Evolutionary conservation across 129 eudicot genomes (phyloP), one percentile per base, ranked within the genome.

Genomic region (Lactuca sativa): DNA sequence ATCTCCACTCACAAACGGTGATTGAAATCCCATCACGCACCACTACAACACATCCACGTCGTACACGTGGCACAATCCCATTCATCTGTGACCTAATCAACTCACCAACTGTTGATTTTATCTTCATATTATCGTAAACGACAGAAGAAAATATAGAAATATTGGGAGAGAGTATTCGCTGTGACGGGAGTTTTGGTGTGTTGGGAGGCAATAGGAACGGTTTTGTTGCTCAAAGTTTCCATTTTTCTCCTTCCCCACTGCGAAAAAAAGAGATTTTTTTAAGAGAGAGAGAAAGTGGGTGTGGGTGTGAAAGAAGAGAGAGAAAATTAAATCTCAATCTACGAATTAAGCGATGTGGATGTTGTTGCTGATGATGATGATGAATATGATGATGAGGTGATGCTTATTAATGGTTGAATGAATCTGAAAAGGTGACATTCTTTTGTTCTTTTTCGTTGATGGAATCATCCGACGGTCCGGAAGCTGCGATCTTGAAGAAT

Each of bases 401-500:
- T 64, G 72, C 60, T 74, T 56, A 56, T 74, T 56, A 74, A 25
- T 43, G 65, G 67, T 17, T 34, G 55, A 65, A 54, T 66, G 59
- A 65, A 69, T 69, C 74, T 69, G 54, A 37, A 74, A 74, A 74
- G 66, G 72, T 66, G 71, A 66, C 74, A 75, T 75, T 75, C 62
- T 34, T 75, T 66, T 66, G 18, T 58, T 58, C 13, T 8, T 53
- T 63, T 52, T 38, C 2, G 10, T 63, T 59, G 31, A 74, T 70
- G 75, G 65, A 69, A 48, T 75, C 54, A 62, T 43, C 60, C 18
- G 73, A 55, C 77, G 76, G 66, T 59, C 31, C 51, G 38, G 61
- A 64, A 82, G 81, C 72, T 73, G 33, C 78, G 81, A 74, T 78
- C 83, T 62, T 59, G 68, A 38, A 36, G 65, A 71, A 55, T 62